These are phyloP conservation scores for Ganoderma meredithae DNA, from an alignment of 1,284 basidiomycete genomes.

Conservation along the genomic window DNA sequence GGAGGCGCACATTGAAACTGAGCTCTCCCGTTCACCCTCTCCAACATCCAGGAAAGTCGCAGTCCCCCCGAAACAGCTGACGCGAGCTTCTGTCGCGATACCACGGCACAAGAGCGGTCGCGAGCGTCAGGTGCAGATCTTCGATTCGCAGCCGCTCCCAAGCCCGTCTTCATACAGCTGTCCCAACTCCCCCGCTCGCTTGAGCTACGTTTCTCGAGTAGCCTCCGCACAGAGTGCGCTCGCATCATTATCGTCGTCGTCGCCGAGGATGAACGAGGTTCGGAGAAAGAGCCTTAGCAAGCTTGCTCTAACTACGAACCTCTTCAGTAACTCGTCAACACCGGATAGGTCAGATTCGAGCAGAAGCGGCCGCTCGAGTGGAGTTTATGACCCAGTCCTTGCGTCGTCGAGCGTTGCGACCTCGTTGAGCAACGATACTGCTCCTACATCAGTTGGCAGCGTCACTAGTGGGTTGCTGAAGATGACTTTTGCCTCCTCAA, in stretches of 20 bases:
- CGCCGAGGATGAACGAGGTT: conserved; percentile 27
- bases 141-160: conserved; percentile 76
- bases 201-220: conserved; percentile 45
- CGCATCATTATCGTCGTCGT: conserved; percentile 28
- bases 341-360: conserved; percentile 38
- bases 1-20: conserved; percentile 71
- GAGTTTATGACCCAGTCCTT: conserved; percentile 25
- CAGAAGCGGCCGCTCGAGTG: conserved; percentile 33
- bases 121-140: conserved; percentile 76
- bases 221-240: conserved; percentile 37
- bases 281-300: conserved; percentile 27
- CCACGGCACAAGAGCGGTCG: conserved; percentile 56
- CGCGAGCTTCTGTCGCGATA: conserved; percentile 63
- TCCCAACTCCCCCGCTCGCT: conserved; percentile 48
- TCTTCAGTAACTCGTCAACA: conserved; percentile 27
- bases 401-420: conserved; percentile 38
- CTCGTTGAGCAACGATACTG: conserved; percentile 38
- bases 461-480: conserved; percentile 37
- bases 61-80: conserved; percentile 63
- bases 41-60: conserved; percentile 77
- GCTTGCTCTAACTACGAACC: conserved; percentile 24
- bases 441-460: conserved; percentile 45
- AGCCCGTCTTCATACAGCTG: conserved; percentile 49
- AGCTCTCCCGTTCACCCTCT: conserved; percentile 69
- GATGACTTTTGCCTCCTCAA: conserved; percentile 32